Percentiles rank a stretch among this genome's conserved stretches.
Conservation (phyloP, 2,329 filamentous ascomycete genomes). For the Pseudocercospora crystallina region DNA sequence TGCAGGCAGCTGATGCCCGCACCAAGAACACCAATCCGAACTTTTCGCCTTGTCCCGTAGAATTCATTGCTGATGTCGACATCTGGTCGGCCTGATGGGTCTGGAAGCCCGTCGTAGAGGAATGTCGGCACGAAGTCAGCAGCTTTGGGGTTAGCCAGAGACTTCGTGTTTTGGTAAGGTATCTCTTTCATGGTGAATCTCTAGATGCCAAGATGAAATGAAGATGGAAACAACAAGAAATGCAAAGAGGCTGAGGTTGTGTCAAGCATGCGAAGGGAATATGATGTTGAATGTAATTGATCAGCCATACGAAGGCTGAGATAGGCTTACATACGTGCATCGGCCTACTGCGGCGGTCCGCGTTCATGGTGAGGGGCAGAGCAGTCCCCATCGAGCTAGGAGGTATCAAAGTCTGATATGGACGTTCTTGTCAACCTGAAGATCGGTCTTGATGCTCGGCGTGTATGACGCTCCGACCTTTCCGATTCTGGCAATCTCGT, state of each 20-base stretch:
- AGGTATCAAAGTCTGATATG: no score
- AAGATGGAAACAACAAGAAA: background rate
- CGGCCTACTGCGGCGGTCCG: background rate
- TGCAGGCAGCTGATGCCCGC: slow-evolving; percentile 26
- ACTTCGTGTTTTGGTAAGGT: background rate
- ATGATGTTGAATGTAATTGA: background rate
- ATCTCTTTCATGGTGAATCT: background rate
- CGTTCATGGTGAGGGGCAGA: background rate
- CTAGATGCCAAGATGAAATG: background rate
- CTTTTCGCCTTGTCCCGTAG: slow-evolving; percentile 22
- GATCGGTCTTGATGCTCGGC: background rate
- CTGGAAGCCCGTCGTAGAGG: slow-evolving; percentile 10
- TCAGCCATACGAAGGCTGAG: background rate
- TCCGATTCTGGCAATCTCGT: slow-evolving; percentile 3
- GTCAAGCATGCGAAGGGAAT: background rate
- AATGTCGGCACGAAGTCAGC: slow-evolving; percentile 14
- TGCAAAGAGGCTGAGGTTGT: background rate
- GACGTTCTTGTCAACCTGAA: background rate
- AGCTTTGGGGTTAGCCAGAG: slow-evolving; percentile 10
- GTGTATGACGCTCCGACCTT: background rate
- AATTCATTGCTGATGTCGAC: slow-evolving; percentile 17
- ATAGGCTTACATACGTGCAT: background rate
- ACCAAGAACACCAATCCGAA: slow-evolving; percentile 23
- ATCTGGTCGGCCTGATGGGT: slow-evolving; percentile 13
- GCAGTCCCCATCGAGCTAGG: no score